Conservation (phyloP, 1,284 basidiomycete species). For the Hymenochaete sp. region DNA sequence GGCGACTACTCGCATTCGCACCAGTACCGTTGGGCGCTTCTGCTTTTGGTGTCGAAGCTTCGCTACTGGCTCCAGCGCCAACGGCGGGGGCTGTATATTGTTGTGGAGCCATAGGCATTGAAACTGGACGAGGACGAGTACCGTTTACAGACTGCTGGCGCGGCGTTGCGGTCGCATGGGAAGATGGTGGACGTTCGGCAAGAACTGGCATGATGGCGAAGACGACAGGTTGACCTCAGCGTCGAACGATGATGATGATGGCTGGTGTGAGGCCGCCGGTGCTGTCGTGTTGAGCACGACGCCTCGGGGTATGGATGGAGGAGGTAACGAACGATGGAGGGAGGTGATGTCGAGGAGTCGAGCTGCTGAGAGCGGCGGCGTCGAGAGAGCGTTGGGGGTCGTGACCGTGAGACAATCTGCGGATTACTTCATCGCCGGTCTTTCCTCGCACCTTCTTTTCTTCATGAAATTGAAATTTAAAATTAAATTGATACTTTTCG, state of each 20-base stretch:
- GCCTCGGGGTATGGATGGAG: too few species aligned
- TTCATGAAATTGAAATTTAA: too few species aligned
- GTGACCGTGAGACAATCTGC: too few species aligned
- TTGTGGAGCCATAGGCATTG: conserved; percentile 16
- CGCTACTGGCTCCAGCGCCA: background rate
- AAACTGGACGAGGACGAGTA: conserved; percentile 13
- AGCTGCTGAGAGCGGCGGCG: too few species aligned
- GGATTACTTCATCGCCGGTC: too few species aligned
- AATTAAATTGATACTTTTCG: too few species aligned
- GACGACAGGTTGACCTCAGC: too few species aligned
- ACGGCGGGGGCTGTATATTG: conserved; percentile 10
- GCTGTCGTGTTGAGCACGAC: too few species aligned
- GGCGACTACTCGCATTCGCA: conserved; percentile 1
- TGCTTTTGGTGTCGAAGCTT: conserved; percentile 1
- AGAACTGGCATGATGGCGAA: conserved; percentile 13
- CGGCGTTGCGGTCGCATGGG: conserved; percentile 6
- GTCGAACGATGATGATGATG: too few species aligned
- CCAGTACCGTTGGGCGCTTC: background rate
- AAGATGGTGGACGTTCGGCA: conserved; percentile 13
- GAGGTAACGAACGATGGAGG: background rate
- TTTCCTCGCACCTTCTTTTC: too few species aligned
- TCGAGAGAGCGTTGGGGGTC: too few species aligned
- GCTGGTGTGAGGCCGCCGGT: too few species aligned
- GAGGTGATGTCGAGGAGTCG: background rate
- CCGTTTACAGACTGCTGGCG: conserved; percentile 13